These are phyloP conservation scores for Gillenia trifoliata DNA, from an alignment of 306 rosid species.

Conservation along the genomic window DNA sequence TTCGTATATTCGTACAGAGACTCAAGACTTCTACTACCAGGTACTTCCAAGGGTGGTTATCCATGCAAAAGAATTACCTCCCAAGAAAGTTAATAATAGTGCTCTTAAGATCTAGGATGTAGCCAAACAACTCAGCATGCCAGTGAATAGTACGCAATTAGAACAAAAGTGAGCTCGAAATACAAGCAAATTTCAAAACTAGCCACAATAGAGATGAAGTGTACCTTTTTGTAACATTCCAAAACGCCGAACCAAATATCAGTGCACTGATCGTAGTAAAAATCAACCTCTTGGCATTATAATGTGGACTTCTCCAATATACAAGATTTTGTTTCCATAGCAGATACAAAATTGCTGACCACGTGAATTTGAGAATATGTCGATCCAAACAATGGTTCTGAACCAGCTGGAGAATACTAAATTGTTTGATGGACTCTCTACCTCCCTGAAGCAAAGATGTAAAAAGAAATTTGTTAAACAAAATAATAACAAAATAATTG, in stretches of 20 bases:
- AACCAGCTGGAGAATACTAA: conserved; percentile 52
- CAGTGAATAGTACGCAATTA: neutral
- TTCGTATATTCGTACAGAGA: neutral
- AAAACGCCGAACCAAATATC: conserved; percentile 61
- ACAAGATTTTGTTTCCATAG: conserved; percentile 88
- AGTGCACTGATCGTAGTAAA: conserved; percentile 68
- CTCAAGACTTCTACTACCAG: neutral
- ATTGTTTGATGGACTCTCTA: conserved; percentile 56
- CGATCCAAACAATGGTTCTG: conserved; percentile 57
- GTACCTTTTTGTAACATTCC: conserved; percentile 71
- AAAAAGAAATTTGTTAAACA: conserved; percentile 4
- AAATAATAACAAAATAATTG: neutral
- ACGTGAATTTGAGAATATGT: conserved; percentile 38
- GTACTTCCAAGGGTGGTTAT: neutral
- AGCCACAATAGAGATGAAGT: conserved; percentile 12
- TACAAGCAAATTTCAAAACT: neutral
- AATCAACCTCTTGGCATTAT: conserved; percentile 67
- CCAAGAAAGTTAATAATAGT: neutral
- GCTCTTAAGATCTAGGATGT: neutral
- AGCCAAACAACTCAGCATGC: neutral
- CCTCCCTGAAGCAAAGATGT: conserved; percentile 45
- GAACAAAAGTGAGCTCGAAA: neutral
- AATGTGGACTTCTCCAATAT: conserved; percentile 86
- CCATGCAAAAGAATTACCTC: neutral
- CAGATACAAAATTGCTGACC: conserved; percentile 49